A percentile compares a stretch with the other conserved stretches of the same genome.
Evolutionary conservation across 331 rosid genomes (phyloP).

Genomic region (Saraca asoca): DNA sequence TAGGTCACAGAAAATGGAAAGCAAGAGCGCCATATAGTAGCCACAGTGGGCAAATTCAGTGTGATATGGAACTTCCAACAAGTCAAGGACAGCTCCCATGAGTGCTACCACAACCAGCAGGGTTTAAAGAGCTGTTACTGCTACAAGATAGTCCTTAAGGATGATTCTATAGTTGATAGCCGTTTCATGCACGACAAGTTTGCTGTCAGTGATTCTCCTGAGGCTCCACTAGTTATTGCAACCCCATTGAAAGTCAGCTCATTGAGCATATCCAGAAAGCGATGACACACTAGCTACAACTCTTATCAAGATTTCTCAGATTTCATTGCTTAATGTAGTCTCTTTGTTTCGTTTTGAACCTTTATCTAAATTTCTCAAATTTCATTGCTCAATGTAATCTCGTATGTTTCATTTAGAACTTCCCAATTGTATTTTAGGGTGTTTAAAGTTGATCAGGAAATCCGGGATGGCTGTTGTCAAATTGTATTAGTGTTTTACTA

Average conservation of each 20-base stretch:
- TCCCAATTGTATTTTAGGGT: conserved; percentile 37
- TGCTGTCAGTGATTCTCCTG: conserved; percentile 88
- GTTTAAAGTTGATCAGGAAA: conserved; percentile 31
- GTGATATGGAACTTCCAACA: conserved; percentile 99
- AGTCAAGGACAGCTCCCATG: conserved; percentile 87
- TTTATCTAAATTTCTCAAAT: conserved; percentile 31
- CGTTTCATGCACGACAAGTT: conserved; percentile 95
- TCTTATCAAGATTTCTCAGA: conserved; percentile 28
- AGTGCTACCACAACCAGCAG: conserved; percentile 83
- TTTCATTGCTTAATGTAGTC: conserved; percentile 37
- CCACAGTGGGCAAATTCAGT: conserved; percentile 96
- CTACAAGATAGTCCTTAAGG: conserved; percentile 92
- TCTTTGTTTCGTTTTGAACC: conserved; percentile 3
- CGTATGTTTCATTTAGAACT: conserved; percentile 34
- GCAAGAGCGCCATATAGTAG: conserved; percentile 96
- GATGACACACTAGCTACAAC: conserved; percentile 44
- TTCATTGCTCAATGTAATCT: conserved; percentile 37
- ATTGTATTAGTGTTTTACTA: conserved; percentile 14
- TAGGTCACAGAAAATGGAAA: conserved; percentile 95
- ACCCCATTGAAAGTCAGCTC: conserved; percentile 98
- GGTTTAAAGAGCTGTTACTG: conserved; percentile 98
- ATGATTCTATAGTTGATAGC: conserved; percentile 92
- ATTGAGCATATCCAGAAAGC: conserved; percentile 85
- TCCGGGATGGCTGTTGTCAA: conserved; percentile 24
- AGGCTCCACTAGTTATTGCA: conserved; percentile 95